Percentiles rank a stretch among this genome's conserved stretches.
These are phyloP conservation scores for Eutypella sp. DNA, from an alignment of 2,329 filamentous ascomycete genomes.

Conservation along the genomic window DNA sequence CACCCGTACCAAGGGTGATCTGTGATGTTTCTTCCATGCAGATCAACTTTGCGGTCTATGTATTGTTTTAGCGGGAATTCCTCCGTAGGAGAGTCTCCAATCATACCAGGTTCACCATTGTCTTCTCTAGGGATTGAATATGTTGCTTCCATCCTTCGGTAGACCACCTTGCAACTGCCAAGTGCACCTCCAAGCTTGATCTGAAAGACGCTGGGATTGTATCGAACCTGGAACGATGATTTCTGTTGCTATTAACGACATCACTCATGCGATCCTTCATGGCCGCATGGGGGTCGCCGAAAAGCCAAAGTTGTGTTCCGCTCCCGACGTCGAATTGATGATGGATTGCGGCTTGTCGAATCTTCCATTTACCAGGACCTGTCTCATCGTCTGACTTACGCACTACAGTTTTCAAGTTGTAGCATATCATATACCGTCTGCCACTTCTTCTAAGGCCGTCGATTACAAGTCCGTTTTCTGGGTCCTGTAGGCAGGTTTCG, in stretches of 20 bases:
- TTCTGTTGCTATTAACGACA: slow-evolving; percentile 19
- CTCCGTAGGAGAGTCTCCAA: slow-evolving; percentile 2
- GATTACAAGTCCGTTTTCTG: slow-evolving; percentile 8
- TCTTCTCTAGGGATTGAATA: slow-evolving; percentile 28
- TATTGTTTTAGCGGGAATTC: background rate
- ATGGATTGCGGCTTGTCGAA: slow-evolving; percentile 19
- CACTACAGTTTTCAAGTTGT: slow-evolving; percentile 19
- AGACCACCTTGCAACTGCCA: slow-evolving; percentile 32
- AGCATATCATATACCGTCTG: slow-evolving; percentile 18
- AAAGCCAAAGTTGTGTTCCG: slow-evolving; percentile 32
- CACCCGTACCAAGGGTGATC: slow-evolving; percentile 9
- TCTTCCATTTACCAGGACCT: slow-evolving; percentile 13
- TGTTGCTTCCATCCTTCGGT: slow-evolving; percentile 33
- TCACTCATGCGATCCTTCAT: slow-evolving; percentile 22
- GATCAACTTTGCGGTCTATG: background rate
- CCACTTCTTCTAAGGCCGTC: slow-evolving; percentile 15
- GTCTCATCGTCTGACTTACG: slow-evolving; percentile 1
- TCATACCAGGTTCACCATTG: slow-evolving; percentile 25
- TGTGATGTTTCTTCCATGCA: background rate
- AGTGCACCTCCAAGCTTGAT: slow-evolving; percentile 27
- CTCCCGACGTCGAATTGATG: slow-evolving; percentile 20
- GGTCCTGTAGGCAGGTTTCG: slow-evolving; percentile 7
- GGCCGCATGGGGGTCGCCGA: slow-evolving; percentile 25
- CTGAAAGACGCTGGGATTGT: slow-evolving; percentile 24
- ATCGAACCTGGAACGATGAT: slow-evolving; percentile 23